Conservation (phyloP, 2,329 filamentous ascomycete species). For the Talaromyces sp. region DNA sequence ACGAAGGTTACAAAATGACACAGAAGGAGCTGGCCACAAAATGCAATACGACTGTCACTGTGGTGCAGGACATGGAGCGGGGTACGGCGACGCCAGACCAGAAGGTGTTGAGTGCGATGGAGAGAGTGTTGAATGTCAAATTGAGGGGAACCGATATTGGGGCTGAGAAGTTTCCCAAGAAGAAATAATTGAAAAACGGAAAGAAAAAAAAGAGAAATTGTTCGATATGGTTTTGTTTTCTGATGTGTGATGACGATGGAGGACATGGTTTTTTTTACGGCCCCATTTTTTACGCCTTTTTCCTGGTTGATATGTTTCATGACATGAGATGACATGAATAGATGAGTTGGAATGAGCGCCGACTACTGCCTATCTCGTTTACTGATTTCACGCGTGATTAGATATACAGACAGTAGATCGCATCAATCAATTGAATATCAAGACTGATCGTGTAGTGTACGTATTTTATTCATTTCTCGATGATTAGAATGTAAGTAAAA, state of each 20-base stretch:
- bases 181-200: constrained; percentile 47
- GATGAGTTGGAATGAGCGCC: constrained; percentile 18
- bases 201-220: background rate
- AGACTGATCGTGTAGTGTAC: background rate
- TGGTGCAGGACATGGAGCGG: constrained; percentile 82
- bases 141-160: constrained; percentile 83
- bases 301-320: constrained; percentile 1
- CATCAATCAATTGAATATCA: background rate
- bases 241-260: background rate
- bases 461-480: background rate
- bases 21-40: constrained; percentile 84
- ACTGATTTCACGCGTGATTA: constrained; percentile 6
- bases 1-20: constrained; percentile 90
- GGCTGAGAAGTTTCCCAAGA: constrained; percentile 75
- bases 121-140: constrained; percentile 83
- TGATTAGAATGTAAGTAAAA: background rate
- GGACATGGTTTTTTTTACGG: background rate
- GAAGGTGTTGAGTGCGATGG: constrained; percentile 73
- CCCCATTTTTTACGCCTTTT: background rate
- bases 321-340: constrained; percentile 4
- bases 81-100: constrained; percentile 76
- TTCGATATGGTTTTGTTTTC: background rate
- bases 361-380: constrained; percentile 12
- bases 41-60: constrained; percentile 78
- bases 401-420: constrained; percentile 1